Conservation (phyloP, 352 stramenopile genomes). For the Phytophthora hibernalis region DNA sequence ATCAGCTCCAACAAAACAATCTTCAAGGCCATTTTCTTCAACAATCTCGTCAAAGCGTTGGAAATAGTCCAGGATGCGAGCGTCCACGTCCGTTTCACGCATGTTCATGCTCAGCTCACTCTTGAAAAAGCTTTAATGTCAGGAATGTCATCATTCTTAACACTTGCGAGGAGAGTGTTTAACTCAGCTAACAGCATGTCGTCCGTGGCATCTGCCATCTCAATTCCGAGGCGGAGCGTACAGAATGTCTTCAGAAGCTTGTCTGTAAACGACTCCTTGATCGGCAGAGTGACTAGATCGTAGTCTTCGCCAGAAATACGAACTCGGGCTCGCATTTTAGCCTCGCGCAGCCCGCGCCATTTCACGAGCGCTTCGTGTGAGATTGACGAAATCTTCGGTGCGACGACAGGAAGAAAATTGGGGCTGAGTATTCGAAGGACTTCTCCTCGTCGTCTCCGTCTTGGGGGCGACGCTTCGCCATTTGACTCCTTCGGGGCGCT, state of each 20-base stretch:
- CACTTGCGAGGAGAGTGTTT: neutral
- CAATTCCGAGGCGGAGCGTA: neutral
- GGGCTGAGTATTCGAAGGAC: neutral
- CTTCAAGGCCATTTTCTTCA: neutral
- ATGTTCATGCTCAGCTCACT: neutral
- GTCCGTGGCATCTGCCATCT: neutral
- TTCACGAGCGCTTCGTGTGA: neutral
- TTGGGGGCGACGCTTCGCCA: neutral
- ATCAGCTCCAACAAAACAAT: neutral
- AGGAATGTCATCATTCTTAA: neutral
- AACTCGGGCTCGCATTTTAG: neutral
- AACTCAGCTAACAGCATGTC: neutral
- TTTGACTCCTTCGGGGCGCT: too few species aligned
- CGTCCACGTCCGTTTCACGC: neutral
- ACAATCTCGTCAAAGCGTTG: neutral
- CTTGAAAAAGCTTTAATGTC: neutral
- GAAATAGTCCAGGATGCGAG: neutral
- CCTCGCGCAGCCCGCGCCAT: neutral
- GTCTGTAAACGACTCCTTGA: neutral
- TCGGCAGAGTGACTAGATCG: neutral
- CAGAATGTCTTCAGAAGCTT: neutral
- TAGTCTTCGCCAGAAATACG: neutral
- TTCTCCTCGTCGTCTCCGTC: neutral
- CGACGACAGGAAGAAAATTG: neutral
- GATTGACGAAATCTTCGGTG: neutral